phyloP scores from a whole-genome alignment of 768 basidiomycete species.

The Pholiota conissans region DNA sequence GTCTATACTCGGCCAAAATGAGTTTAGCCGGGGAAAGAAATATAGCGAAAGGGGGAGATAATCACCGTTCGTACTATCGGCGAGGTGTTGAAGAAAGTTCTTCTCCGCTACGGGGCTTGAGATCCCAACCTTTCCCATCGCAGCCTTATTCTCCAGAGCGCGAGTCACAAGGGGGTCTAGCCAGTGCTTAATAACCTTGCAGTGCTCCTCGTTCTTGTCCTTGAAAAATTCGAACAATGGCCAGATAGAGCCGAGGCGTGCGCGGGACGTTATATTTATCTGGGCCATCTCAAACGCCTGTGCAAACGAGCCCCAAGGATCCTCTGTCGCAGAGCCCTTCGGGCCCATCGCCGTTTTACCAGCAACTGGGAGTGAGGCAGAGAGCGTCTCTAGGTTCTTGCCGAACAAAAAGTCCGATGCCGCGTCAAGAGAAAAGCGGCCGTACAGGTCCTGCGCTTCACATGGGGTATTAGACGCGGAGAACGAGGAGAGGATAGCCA shows the following conservation, averaged over 20 bases:
- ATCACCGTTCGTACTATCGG: slow-evolving; percentile 63
- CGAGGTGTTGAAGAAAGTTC: slow-evolving; percentile 68
- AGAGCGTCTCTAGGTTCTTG: slow-evolving; percentile 59
- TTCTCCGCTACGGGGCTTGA: slow-evolving; percentile 45
- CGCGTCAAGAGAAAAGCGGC: slow-evolving; percentile 69
- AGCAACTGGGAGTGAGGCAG: slow-evolving; percentile 50
- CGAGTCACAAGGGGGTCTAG: slow-evolving; percentile 62
- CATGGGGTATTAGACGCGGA: slow-evolving; percentile 40
- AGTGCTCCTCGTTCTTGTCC: slow-evolving; percentile 51
- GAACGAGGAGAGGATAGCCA: slow-evolving; percentile 47
- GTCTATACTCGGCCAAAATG: slow-evolving; percentile 40
- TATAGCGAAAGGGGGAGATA: slow-evolving; percentile 1
- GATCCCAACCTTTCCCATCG: slow-evolving; percentile 36
- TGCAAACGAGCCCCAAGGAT: slow-evolving; percentile 63
- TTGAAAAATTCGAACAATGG: slow-evolving; percentile 58
- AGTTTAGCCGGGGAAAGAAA: not conserved
- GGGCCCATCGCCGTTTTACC: slow-evolving; percentile 45
- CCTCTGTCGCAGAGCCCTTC: slow-evolving; percentile 61
- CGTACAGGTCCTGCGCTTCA: slow-evolving; percentile 68
- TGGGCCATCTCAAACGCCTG: slow-evolving; percentile 61
- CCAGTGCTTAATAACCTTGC: slow-evolving; percentile 54
- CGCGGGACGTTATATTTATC: slow-evolving; percentile 47
- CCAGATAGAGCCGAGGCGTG: slow-evolving; percentile 56
- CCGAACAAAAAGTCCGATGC: slow-evolving; percentile 78
- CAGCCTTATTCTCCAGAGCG: slow-evolving; percentile 47